These are phyloP conservation scores for Metschnikowia lunata DNA, from an alignment of 805 yeast genomes.

Conservation along the genomic window DNA sequence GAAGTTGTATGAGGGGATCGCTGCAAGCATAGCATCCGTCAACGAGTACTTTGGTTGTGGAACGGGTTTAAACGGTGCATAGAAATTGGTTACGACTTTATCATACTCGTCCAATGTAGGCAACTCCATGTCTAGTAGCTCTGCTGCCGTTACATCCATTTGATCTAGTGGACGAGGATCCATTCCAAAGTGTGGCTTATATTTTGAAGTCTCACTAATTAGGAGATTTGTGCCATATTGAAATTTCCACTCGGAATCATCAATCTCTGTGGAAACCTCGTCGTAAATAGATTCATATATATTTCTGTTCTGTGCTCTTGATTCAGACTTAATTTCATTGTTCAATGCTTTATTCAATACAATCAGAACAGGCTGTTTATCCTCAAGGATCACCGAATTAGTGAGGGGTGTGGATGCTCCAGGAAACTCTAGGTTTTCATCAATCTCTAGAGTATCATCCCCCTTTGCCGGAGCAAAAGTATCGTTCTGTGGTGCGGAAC, in stretches of 20 bases:
- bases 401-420: constrained; percentile 6
- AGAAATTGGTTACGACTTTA: constrained; percentile 15
- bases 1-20: constrained; percentile 12
- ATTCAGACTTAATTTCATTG: no score
- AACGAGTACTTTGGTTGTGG: constrained; percentile 17
- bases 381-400: neutral
- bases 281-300: no score
- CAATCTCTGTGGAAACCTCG: no score
- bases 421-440: constrained; percentile 1
- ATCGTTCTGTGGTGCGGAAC: no score
- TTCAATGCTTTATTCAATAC: no score
- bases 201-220: constrained; percentile 8
- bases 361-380: no score
- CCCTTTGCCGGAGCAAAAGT: no score
- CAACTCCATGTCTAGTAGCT: constrained; percentile 8
- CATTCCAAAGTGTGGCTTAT: constrained; percentile 1
- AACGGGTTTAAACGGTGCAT: constrained; percentile 18
- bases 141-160: constrained; percentile 8
- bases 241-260: constrained; percentile 4
- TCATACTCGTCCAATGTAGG: constrained; percentile 17
- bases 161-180: constrained; percentile 1
- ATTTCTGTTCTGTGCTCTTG: no score
- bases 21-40: constrained; percentile 17
- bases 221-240: constrained; percentile 17
- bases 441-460: no score